These are phyloP conservation scores for Cyclotella cryptica DNA, from an alignment of 108 stramenopile species.

Conservation along the genomic window DNA sequence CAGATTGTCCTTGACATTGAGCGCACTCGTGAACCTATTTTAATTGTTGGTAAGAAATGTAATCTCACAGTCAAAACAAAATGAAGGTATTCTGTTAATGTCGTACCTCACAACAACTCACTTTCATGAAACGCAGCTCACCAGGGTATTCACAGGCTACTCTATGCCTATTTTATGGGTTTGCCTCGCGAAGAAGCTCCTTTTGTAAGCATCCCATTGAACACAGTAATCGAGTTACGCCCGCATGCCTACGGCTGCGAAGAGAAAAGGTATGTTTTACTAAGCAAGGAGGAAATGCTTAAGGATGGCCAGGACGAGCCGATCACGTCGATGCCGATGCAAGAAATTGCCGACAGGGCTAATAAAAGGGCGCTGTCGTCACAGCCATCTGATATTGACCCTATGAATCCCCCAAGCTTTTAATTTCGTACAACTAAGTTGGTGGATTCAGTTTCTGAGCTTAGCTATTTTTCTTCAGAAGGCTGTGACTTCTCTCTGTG, in stretches of 20 bases:
- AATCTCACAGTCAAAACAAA: constrained; percentile 14
- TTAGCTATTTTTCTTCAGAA: not conserved
- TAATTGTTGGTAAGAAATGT: constrained; percentile 84
- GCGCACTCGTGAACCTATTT: constrained; percentile 94
- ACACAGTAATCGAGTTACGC: constrained; percentile 96
- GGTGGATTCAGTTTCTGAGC: not conserved
- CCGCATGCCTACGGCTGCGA: constrained; percentile 96
- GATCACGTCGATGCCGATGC: constrained; percentile 80
- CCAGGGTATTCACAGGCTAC: constrained; percentile 96
- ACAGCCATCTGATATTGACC: constrained; percentile 26
- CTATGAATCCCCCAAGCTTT: constrained; percentile 56
- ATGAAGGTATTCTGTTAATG: not conserved
- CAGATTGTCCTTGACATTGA: constrained; percentile 98
- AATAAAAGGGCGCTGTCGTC: not conserved
- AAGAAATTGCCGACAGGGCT: constrained; percentile 30
- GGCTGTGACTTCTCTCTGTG: not conserved
- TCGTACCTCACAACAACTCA: not conserved
- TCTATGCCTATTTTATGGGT: constrained; percentile 99
- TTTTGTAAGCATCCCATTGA: constrained; percentile 96
- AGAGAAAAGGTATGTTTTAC: constrained; percentile 91
- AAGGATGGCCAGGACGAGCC: constrained; percentile 94
- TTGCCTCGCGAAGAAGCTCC: constrained; percentile 95
- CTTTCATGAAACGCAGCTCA: constrained; percentile 51
- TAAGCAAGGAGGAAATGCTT: constrained; percentile 89
- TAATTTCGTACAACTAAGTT: constrained; percentile 13